These are phyloP conservation scores for Lunularia cruciata DNA, from an alignment of 225 moss, liverwort and hornwort genomes.

Conservation along the genomic window DNA sequence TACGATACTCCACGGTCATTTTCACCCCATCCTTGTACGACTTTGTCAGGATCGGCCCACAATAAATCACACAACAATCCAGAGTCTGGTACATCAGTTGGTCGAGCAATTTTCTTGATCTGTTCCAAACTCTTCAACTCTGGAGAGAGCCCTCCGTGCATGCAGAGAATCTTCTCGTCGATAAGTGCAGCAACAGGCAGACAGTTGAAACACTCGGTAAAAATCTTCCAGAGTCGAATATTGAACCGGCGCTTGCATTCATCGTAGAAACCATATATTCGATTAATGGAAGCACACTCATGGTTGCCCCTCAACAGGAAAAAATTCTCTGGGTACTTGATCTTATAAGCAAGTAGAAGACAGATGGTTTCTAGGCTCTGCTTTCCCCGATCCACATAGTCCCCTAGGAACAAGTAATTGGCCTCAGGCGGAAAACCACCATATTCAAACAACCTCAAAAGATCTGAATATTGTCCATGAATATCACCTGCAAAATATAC, in stretches of 20 bases:
- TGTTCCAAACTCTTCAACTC: slow-evolving; percentile 97
- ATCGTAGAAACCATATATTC: slow-evolving; percentile 99
- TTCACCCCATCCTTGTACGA: slow-evolving; percentile 88
- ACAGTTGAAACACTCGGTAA: slow-evolving; percentile 99
- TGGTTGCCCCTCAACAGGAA: slow-evolving; percentile 98
- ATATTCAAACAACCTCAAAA: slow-evolving; percentile 98
- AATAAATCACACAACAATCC: slow-evolving; percentile 94
- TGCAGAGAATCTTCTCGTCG: slow-evolving; percentile 99
- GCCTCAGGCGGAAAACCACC: slow-evolving; percentile 99
- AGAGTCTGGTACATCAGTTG: slow-evolving; percentile 93
- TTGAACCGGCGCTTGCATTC: slow-evolving; percentile 99
- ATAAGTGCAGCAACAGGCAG: slow-evolving; percentile 95
- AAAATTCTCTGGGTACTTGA: slow-evolving; percentile 99
- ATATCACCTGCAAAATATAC: slow-evolving; percentile 96
- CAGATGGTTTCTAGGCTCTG: slow-evolving; percentile 99
- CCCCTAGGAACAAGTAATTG: slow-evolving; percentile 98
- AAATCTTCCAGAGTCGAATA: slow-evolving; percentile 99
- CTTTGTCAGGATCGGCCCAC: slow-evolving; percentile 99
- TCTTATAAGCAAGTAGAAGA: slow-evolving; percentile 97
- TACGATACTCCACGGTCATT: slow-evolving; percentile 95
- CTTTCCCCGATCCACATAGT: slow-evolving; percentile 99
- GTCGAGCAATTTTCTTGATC: slow-evolving; percentile 97
- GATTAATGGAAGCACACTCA: slow-evolving; percentile 98
- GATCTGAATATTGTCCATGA: slow-evolving; percentile 99
- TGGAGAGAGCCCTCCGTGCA: slow-evolving; percentile 98